Conservation (phyloP, 352 stramenopile genomes). For the Phytophthora constricta region DNA sequence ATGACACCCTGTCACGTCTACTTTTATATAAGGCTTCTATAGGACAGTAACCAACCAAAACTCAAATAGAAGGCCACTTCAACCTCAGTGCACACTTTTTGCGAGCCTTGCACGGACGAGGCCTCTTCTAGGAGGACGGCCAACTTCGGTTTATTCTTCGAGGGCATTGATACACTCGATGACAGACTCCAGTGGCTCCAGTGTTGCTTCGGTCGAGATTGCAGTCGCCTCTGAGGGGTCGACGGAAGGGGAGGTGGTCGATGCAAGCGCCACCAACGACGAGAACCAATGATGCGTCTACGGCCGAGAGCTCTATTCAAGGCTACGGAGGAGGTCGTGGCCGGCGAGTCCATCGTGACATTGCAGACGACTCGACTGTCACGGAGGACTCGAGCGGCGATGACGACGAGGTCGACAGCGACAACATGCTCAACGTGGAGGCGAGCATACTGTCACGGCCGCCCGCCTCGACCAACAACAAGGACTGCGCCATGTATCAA, state of each 20-base stretch:
- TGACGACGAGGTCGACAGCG: neutral
- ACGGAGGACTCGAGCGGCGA: neutral
- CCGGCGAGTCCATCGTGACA: too few relatives aligned
- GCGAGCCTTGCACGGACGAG: slow-evolving; percentile 55
- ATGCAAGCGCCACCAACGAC: too few relatives aligned
- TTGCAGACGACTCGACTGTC: too few relatives aligned
- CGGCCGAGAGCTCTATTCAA: too few relatives aligned
- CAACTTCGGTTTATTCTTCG: slow-evolving; percentile 56
- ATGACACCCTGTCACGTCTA: too few relatives aligned
- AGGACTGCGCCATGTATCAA: neutral
- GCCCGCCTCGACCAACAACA: slow-evolving; percentile 1
- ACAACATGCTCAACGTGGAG: slow-evolving; percentile 19
- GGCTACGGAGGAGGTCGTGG: too few relatives aligned
- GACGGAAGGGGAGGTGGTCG: too few relatives aligned
- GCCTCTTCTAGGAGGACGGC: too few relatives aligned
- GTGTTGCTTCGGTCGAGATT: neutral
- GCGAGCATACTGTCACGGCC: too few relatives aligned
- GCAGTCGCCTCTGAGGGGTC: neutral
- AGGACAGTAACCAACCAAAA: slow-evolving; percentile 27
- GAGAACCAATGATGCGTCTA: too few relatives aligned
- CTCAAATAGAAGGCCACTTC: slow-evolving; percentile 55
- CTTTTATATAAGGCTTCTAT: too few relatives aligned
- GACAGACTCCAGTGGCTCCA: too few relatives aligned
- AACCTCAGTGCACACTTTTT: slow-evolving; percentile 49
- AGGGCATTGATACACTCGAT: slow-evolving; percentile 27